Percentiles rank a stretch among this genome's conserved stretches.
Evolutionary conservation across 768 basidiomycete genomes (phyloP).

Genomic region (Pulveroboletus sp.): DNA sequence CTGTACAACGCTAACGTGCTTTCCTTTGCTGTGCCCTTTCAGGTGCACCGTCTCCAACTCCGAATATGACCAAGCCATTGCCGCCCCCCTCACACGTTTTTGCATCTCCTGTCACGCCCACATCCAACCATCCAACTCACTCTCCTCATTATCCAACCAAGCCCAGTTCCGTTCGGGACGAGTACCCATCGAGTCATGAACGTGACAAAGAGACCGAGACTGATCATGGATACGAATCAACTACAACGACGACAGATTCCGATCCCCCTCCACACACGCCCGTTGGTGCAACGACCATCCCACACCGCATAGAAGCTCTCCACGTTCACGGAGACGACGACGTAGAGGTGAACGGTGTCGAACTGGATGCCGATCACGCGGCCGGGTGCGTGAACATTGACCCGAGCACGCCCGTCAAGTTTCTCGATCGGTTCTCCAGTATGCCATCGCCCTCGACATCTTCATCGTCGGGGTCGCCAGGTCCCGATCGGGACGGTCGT

Average conservation of each 20-base stretch:
- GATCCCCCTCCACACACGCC: constrained; percentile 27
- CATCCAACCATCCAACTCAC: background rate
- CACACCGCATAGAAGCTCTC: constrained; percentile 2
- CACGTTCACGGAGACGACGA: constrained; percentile 18
- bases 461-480: constrained; percentile 1
- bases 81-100: constrained; percentile 4
- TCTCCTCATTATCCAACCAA: constrained; percentile 3
- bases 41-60: constrained; percentile 15
- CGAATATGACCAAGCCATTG: constrained; percentile 2
- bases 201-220: constrained; percentile 21
- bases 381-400: constrained; percentile 1
- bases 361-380: constrained; percentile 1
- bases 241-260: constrained; percentile 27
- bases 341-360: constrained; percentile 2
- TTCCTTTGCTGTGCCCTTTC: background rate
- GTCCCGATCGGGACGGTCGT: background rate
- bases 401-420: constrained; percentile 17
- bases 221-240: constrained; percentile 26
- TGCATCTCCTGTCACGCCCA: background rate
- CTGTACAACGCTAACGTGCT: constrained; percentile 9
- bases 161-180: constrained; percentile 3
- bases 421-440: constrained; percentile 10
- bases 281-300: constrained; percentile 8
- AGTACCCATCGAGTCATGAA: constrained; percentile 6
- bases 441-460: too few species aligned